Evolutionary conservation across 495 filamentous ascomycete genomes (phyloP), one percentile per base, ranked within the genome.

Genomic region (Symbiotaphrina buchneri): DNA sequence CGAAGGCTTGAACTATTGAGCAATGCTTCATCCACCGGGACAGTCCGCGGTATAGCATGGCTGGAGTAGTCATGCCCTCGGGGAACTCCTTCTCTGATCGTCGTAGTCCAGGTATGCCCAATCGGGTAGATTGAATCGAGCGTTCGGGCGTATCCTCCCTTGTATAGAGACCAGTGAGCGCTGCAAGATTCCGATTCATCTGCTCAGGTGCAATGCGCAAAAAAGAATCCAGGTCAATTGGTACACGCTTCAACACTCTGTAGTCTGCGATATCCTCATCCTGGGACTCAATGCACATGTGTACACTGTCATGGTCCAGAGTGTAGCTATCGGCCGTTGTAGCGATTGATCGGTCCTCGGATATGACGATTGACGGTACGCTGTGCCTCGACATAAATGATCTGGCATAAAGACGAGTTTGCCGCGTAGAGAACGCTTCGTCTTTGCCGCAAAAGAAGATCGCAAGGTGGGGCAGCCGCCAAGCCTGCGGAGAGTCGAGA

Each of bases 151-250:
- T n/a, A 18, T 27, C 21, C 18, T 30, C 21, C 5, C 35, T 30
- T 11, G 21, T 11, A 26, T 41, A 48, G 22, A 65, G 41, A 6
- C 57, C 61, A 17, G 68, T 70, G 30, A 83, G 49, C 24, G 64
- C 73, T 31, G 74, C 72, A 29, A 83, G 46, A 40, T 80, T 78
- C 33, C 71, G 55, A 43, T 81, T 82, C 44, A 83, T 62, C 41
- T 83, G 76, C 18, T 65, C 50, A 15, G 72, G 63, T 35, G 76
- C 68, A 41, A 83, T 74, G 28, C 67, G 71, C 39, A 70, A 53
- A 35, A 83, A 82, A 0, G 71, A 77, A 30, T 58, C 52, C n/a
- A 78, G 42, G 40, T 83, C 76, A 40, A 82, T 70, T 10, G 76
- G 76, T 14, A 74, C 55, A 10, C 73, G 63, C 36, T 56, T 55